A percentile compares a stretch with the other conserved stretches of the same genome.
These are phyloP conservation scores for Penicillium sp. DNA, from an alignment of 2,329 filamentous ascomycete genomes.

Conservation along the genomic window DNA sequence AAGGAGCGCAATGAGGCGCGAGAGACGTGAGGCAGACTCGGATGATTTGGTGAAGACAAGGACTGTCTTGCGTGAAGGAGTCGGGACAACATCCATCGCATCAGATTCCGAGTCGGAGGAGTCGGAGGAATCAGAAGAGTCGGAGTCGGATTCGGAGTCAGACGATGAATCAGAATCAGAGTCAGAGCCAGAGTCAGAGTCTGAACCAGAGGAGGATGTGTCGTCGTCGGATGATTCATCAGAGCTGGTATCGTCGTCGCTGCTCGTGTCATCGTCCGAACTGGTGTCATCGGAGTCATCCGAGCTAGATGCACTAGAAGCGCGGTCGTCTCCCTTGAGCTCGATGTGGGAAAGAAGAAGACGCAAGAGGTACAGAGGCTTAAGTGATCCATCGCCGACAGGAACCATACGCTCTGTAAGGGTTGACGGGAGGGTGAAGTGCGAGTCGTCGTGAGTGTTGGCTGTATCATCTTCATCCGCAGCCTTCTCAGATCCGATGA, in stretches of 20 bases:
- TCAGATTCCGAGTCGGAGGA: slow-evolving; percentile 28
- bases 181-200: slow-evolving; percentile 28
- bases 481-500: slow-evolving; percentile 62
- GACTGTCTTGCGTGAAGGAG: slow-evolving; percentile 47
- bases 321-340: slow-evolving; percentile 19
- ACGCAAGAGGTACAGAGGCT: slow-evolving; percentile 82
- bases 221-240: slow-evolving; percentile 36
- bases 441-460: slow-evolving; percentile 28
- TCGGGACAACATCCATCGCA: slow-evolving; percentile 22
- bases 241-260: slow-evolving; percentile 37
- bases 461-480: slow-evolving; percentile 21
- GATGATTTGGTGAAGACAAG: slow-evolving; percentile 92
- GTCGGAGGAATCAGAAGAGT: slow-evolving; percentile 21
- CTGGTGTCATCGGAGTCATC: slow-evolving; percentile 20
- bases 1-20: slow-evolving; percentile 72
- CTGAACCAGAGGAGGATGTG: slow-evolving; percentile 29
- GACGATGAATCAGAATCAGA: slow-evolving; percentile 22
- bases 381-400: slow-evolving; percentile 68
- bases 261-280: slow-evolving; percentile 36
- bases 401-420: slow-evolving; percentile 69
- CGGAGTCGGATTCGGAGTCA: slow-evolving; percentile 14
- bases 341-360: slow-evolving; percentile 58
- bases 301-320: slow-evolving; percentile 5
- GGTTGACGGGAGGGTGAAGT: slow-evolving; percentile 62
- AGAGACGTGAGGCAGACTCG: slow-evolving; percentile 83